Base-by-base conservation (phyloP, 257 asterid species). In the Nicotiana tomentosiformis region DNA sequence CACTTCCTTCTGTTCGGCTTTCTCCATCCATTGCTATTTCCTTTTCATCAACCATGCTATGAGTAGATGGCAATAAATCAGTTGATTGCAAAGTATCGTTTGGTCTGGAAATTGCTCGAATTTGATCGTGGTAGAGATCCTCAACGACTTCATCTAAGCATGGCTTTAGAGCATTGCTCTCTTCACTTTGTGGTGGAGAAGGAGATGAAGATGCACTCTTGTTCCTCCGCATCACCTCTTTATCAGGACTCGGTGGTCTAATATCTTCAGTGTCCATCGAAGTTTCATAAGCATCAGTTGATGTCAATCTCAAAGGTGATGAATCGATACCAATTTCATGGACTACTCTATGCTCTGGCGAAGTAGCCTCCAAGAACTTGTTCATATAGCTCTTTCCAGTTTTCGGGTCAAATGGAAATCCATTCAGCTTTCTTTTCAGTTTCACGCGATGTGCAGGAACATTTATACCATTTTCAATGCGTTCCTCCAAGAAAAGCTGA, bases 331-430 rank as follows among this genome's bases (percentile, higher is more conserved):
- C 69, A 83, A 89, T 87, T 87, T 90, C 97, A 79, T 86, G 91
- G 85, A 92, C 91, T 86, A 87, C 82, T 69, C 87, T 89, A 86
- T 91, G 91, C 84, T 94, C 92, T 68, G 97, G 95, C n/a, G 97
- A 91, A 86, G 97, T 87, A 87, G 83, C 62, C 82, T 81, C 83
- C 74, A 91, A 86, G 68, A 94, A 78, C 85, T 90, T 91, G 82
- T 93, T 92, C 97, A 96, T 96, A 91, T 96, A 96, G 90, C 98
- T 92, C 87, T 88, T 88, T 81, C 97, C 97, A 81, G 91, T 82
- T 88, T 86, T 92, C 26, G 84, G 82, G 90, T 91, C 89, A 77
- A 96, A 91, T 23, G 97, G 97, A 83, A 93, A 94, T 82, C 95
- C 95, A 89, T 89, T 92, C 81, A 91, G 90, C 90, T 93, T 91